Conservation (phyloP, 2,329 filamentous ascomycete species). For the Penicillium sclerotiorum region DNA sequence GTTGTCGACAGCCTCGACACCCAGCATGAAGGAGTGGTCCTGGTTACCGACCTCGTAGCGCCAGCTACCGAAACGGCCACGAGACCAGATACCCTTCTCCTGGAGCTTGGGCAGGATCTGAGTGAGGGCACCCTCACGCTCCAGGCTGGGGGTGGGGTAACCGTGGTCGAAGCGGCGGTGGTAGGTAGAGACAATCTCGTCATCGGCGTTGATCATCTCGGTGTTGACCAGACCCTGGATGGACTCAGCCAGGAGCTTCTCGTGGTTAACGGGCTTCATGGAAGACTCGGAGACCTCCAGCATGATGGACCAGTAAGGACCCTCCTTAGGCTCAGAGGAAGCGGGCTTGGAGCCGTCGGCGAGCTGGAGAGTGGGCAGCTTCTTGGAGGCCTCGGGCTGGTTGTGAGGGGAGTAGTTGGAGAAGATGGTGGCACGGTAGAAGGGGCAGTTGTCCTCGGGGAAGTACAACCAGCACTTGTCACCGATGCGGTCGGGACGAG, state of each 20-base stretch:
- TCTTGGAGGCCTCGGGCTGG: conserved; percentile 79
- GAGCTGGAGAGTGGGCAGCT: conserved; percentile 81
- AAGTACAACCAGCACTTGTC: conserved; percentile 99
- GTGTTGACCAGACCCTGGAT: conserved; percentile 98
- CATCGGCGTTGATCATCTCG: conserved; percentile 85
- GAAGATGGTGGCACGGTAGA: conserved; percentile 99
- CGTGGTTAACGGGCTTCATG: conserved; percentile 89
- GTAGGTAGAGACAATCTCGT: conserved; percentile 98
- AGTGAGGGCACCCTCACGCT: conserved; percentile 92
- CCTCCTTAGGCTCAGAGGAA: conserved; percentile 73
- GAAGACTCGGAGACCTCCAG: conserved; percentile 94
- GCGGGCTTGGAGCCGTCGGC: conserved; percentile 81
- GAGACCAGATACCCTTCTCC: conserved; percentile 87
- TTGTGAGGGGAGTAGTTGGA: conserved; percentile 99
- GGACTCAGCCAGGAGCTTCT: conserved; percentile 82
- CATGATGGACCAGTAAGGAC: conserved; percentile 99
- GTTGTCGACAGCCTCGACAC: conserved; percentile 89
- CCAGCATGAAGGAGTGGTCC: conserved; percentile 97
- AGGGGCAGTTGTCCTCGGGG: conserved; percentile 97
- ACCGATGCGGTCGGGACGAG: conserved; percentile 90
- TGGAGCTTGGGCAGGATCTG: conserved; percentile 91
- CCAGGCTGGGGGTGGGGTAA: conserved; percentile 91
- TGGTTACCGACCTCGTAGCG: conserved; percentile 96
- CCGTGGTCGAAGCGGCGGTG: conserved; percentile 98
- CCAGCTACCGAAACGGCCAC: conserved; percentile 97